Percentiles rank a stretch among this genome's conserved stretches.
phyloP scores from a whole-genome alignment of 1,284 basidiomycete species.

The Apiotrichum siamense region DNA sequence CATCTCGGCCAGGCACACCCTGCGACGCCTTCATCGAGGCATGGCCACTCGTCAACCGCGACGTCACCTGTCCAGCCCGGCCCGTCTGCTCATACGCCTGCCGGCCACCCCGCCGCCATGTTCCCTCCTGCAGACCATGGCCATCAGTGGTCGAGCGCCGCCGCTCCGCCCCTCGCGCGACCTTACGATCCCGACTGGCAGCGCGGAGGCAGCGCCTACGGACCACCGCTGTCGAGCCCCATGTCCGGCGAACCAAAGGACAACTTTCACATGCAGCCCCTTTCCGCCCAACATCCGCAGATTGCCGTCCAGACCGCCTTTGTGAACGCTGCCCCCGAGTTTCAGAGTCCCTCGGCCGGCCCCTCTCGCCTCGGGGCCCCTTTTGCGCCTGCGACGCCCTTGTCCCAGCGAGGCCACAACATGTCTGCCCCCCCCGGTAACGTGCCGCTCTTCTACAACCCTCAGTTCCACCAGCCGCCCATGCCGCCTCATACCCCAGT shows the following conservation, averaged over 20 bases:
- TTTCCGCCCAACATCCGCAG: neutral
- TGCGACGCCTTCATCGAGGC: neutral
- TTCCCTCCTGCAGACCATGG: slow-evolving; percentile 2
- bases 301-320: neutral
- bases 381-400: slow-evolving; percentile 1
- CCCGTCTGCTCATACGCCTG: slow-evolving; percentile 13
- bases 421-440: neutral
- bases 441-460: slow-evolving; percentile 6
- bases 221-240: slow-evolving; percentile 6
- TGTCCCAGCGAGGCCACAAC: neutral
- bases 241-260: neutral
- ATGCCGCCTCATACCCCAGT: neutral
- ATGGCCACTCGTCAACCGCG: neutral
- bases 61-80: slow-evolving; percentile 12
- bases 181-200: slow-evolving; percentile 5
- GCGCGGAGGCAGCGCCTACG: slow-evolving; percentile 3
- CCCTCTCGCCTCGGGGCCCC: neutral
- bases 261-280: neutral
- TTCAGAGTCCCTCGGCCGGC: neutral
- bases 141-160: slow-evolving; percentile 6
- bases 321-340: neutral
- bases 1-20: slow-evolving; percentile 1
- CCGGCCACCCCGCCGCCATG: slow-evolving; percentile 3
- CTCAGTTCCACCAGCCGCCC: slow-evolving; percentile 3
- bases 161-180: slow-evolving; percentile 3